These are phyloP conservation scores for Penicillium lividum DNA, from an alignment of 495 filamentous ascomycete genomes.

Conservation along the genomic window DNA sequence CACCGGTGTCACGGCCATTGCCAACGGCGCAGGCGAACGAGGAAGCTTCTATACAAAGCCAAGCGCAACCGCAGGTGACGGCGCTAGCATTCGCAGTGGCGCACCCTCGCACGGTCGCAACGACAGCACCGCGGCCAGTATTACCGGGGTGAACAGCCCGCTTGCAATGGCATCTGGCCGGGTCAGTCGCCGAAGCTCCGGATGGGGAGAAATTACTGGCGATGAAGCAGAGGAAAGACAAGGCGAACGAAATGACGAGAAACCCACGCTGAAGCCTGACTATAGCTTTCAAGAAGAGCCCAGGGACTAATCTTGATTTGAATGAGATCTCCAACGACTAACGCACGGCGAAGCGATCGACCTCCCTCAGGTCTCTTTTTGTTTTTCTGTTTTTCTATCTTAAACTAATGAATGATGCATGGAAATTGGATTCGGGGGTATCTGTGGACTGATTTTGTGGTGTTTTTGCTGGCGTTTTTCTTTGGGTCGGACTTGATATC, in stretches of 20 bases:
- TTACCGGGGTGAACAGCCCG: conserved; percentile 64
- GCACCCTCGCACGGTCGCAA: conserved; percentile 73
- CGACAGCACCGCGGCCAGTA: conserved; percentile 80
- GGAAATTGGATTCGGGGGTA: conserved; percentile 15
- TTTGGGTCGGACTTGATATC: conserved; percentile 30
- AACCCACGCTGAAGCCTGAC: conserved; percentile 12
- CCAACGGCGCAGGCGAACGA: conserved; percentile 62
- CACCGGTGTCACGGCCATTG: conserved; percentile 64
- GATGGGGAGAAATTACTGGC: conserved; percentile 60
- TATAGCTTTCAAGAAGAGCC: conserved; percentile 15
- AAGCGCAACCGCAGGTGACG: conserved; percentile 59
- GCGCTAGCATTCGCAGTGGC: conserved; percentile 76
- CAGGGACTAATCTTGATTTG: conserved; percentile 11
- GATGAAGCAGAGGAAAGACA: conserved; percentile 35
- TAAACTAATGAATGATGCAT: conserved; percentile 32
- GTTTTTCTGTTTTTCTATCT: not conserved
- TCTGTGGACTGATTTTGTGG: conserved; percentile 18
- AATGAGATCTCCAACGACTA: conserved; percentile 1
- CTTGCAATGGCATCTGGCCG: conserved; percentile 50
- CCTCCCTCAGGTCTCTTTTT: conserved; percentile 6
- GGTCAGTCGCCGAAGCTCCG: conserved; percentile 62
- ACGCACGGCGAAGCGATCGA: conserved; percentile 11
- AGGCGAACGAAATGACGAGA: conserved; percentile 26
- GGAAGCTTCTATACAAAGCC: conserved; percentile 79
- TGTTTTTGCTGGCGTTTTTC: conserved; percentile 19